Conservation (phyloP, 441 rosid genomes). For the Corymbia calophylla region DNA sequence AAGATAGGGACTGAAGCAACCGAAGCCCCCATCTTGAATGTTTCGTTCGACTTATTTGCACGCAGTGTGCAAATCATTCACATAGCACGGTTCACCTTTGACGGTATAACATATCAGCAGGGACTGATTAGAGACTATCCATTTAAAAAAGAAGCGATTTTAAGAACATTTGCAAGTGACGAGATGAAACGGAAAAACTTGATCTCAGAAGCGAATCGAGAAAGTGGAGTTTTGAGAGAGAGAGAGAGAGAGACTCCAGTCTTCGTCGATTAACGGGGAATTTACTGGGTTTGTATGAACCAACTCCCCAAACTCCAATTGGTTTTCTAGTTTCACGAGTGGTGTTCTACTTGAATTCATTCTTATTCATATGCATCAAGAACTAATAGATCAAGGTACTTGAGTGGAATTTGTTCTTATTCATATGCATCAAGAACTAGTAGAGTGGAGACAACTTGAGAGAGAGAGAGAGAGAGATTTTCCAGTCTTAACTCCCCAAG, state of each 20-base stretch:
- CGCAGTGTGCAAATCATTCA: neutral
- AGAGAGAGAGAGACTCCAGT: no score
- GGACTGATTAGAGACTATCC: neutral
- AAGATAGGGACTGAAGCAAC: neutral
- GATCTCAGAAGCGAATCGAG: neutral
- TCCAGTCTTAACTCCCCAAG: neutral
- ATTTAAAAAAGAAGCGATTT: neutral
- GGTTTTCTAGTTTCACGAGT: neutral
- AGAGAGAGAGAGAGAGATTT: neutral
- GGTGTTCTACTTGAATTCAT: neutral
- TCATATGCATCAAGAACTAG: neutral
- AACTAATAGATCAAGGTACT: neutral
- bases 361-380: neutral
- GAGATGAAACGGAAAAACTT: neutral
- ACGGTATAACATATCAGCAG: neutral
- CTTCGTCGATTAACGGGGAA: no score
- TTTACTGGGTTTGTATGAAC: no score
- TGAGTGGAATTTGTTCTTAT: neutral
- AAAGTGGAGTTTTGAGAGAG: neutral
- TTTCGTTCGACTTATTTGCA: neutral
- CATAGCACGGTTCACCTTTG: neutral
- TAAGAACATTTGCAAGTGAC: neutral
- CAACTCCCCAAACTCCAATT: neutral
- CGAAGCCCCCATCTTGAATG: neutral
- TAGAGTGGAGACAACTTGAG: neutral